Base-by-base conservation (phyloP, 1,284 basidiomycete species). In the Leccinum griseonigrum region DNA sequence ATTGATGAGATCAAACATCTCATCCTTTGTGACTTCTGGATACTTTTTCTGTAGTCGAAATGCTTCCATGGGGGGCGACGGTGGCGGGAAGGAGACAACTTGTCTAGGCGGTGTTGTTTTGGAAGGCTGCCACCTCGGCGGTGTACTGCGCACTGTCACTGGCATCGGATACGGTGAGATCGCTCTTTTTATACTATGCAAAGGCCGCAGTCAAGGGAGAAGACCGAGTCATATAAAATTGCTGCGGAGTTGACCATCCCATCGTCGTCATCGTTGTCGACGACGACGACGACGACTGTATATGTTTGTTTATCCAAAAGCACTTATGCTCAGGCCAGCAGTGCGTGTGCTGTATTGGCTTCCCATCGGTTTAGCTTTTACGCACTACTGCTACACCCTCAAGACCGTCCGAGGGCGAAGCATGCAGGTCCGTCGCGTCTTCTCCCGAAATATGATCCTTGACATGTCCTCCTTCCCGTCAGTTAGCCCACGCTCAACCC, bases 11-110 rank as follows among this genome's bases (percentile, higher is more conserved):
- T 93, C 89, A 71, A 95, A 90, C 86, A 97, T 94, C 78, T 95
- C 94, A 80, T 96, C 93, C 72, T 90, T 86, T 54, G 90, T 83
- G 71, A 98, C 90, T 71, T 97, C 90, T 32, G 96, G 94, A 73
- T 92, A 97, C 77, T 97, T 98, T 81, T 91, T 94, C 74, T 95
- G 90, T 29, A 98, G 83, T 78, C 91, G 88, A 66, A 96, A 80
- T 56, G 92, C 91, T 76, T 95, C 90, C 94, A 96, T 94, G 31
- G 74, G 72, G 62, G 70, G 61, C 34, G 62, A 58, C 22, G 62
- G 59, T 59, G 64, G 67, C 55, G 67, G 36, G 60, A 64, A 59
- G 9, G 65, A 59, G 43, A 61, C 38, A 29, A 57, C 40, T 43
- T 16, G 58, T 56, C 57, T 53, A 14, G 54, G 54, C 14, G 64